Base-by-base conservation (phyloP, 75 land plant genomes). In the Azolla pinnata region DNA sequence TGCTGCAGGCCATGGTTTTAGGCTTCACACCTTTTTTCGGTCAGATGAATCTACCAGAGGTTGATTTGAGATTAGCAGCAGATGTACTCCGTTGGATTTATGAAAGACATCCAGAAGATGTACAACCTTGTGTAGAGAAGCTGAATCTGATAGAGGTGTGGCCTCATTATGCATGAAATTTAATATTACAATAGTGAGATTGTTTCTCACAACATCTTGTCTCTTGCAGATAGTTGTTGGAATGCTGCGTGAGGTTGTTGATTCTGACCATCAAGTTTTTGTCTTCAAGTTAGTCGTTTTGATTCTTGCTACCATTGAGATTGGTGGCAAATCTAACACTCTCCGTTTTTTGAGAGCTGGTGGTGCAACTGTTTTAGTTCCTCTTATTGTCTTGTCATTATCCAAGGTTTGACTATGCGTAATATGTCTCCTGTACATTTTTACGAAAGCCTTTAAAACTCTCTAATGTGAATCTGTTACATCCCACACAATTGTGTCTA, bases 21-120 rank as follows among this genome's bases (percentile, higher is more conserved):
- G 77, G 71, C 38, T 72, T 77, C 40, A 77, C 79, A 21, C 76
- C 79, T 17, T 68, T 77, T 16, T 74, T 73, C 59, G 77, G 79
- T 29, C 65, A 73, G 56, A 77, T 67, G 55, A 72, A 73, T 26
- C 33, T 73, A 12, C 79, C 79, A 31, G 77, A 77, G 54, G 54
- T 77, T 53, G 79, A 77, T 65, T 61, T 73, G 9, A 63, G 77
- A 23, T 57, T 67, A 34, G 71, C 77, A 18, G 71, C 48, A 14
- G 71, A 77, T 60, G 79, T 61, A 27, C 70, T 77, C 19, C 56
- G 61, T 23, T 73, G 77, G 71, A 66, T 77, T 19, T 77, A 77
- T 57, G 79, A 73, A 60, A 67, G 67, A 31, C 63, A 67, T 73
- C 54, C 67, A 38, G 42, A 38, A 38, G 42, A 7, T 38, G 42